Evolutionary conservation across 495 filamentous ascomycete species (phyloP).

Genomic region (Annulohypoxylon stygium): DNA sequence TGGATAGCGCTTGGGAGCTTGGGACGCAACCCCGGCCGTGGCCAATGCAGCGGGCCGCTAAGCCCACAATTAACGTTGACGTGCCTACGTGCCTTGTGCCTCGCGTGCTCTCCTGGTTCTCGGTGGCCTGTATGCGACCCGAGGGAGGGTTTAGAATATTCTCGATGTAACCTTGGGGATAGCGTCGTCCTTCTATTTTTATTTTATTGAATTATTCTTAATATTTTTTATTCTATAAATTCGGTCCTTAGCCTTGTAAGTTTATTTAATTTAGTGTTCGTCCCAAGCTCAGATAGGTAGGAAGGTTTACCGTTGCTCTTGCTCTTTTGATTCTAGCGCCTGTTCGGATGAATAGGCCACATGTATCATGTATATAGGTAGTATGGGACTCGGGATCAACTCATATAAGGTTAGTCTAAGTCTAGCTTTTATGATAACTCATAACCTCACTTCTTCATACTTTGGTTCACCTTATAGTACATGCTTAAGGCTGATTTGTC

Average conservation of each 20-base stretch:
- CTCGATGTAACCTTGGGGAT: slow-evolving; percentile 38
- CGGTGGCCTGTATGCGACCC: slow-evolving; percentile 27
- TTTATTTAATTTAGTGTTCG: slow-evolving; percentile 28
- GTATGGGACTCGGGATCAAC: not conserved
- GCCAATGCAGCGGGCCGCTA: slow-evolving; percentile 38
- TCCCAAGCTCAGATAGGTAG: slow-evolving; percentile 26
- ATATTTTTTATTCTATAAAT: slow-evolving; percentile 14
- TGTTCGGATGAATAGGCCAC: slow-evolving; percentile 1
- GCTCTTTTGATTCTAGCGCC: slow-evolving; percentile 32
- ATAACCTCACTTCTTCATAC: slow-evolving; percentile 1
- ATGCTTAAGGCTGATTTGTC: not conserved
- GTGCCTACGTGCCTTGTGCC: not conserved
- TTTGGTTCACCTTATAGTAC: not conserved
- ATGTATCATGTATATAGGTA: slow-evolving; percentile 3
- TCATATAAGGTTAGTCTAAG: slow-evolving; percentile 7
- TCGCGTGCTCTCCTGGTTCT: slow-evolving; percentile 5
- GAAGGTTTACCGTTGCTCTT: slow-evolving; percentile 4
- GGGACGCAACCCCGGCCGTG: slow-evolving; percentile 17
- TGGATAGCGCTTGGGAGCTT: not conserved
- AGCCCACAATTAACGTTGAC: slow-evolving; percentile 20
- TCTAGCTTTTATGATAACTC: not conserved
- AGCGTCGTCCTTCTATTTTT: slow-evolving; percentile 16
- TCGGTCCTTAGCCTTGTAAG: not conserved
- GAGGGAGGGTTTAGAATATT: slow-evolving; percentile 12
- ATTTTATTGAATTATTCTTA: not conserved